These are phyloP conservation scores for Austroboletus novae-zelandiae DNA, from an alignment of 1,284 basidiomycete genomes.

Conservation along the genomic window DNA sequence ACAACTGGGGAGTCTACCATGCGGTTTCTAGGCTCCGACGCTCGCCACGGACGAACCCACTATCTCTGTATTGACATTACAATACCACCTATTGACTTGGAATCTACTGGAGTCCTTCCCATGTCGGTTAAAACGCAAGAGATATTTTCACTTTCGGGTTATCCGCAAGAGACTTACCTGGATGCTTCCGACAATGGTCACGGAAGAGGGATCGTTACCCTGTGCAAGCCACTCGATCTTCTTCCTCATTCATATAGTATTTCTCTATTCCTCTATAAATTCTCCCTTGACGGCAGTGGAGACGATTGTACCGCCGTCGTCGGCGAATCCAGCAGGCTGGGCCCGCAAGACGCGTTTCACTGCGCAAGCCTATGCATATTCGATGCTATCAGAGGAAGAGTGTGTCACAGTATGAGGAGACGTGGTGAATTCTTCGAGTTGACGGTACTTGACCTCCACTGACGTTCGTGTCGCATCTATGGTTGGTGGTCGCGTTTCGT, in stretches of 20 bases:
- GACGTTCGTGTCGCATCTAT: too few relatives aligned
- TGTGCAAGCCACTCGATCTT: not conserved
- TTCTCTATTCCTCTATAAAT: constrained; percentile 14
- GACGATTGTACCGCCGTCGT: constrained; percentile 13
- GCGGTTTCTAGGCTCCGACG: constrained; percentile 10
- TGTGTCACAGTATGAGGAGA: constrained; percentile 12
- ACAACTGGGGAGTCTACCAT: constrained; percentile 11
- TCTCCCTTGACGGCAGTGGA: constrained; percentile 20
- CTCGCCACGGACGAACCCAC: not conserved
- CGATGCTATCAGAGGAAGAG: constrained; percentile 21
- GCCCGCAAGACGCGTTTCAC: constrained; percentile 6
- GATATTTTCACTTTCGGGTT: constrained; percentile 18
- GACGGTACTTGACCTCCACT: constrained; percentile 14
- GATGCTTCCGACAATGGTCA: constrained; percentile 18
- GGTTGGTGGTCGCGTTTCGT: too few relatives aligned
- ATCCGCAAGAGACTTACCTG: constrained; percentile 1
- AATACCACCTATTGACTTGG: constrained; percentile 5
- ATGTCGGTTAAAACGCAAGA: constrained; percentile 12
- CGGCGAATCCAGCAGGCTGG: constrained; percentile 13
- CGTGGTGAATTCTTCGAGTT: constrained; percentile 8
- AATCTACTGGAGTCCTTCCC: constrained; percentile 3
- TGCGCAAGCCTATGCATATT: constrained; percentile 10
- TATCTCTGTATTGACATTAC: constrained; percentile 18
- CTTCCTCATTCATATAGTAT: not conserved
- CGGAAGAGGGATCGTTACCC: constrained; percentile 18